Percentiles rank a stretch among this genome's conserved stretches.
phyloP scores from a whole-genome alignment of 768 basidiomycete species.

The Terana coerulea region DNA sequence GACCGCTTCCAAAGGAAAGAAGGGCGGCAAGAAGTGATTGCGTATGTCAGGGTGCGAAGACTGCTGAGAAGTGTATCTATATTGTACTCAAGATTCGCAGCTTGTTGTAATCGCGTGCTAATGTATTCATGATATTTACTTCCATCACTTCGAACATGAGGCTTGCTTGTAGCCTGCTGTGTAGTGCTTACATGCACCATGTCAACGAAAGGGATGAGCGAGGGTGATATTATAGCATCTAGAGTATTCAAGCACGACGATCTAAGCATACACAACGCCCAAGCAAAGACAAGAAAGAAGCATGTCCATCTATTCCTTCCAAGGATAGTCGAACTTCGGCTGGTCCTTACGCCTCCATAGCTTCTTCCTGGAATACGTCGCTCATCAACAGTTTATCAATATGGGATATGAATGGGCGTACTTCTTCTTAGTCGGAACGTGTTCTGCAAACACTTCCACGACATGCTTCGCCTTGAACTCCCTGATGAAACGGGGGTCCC shows the following conservation, averaged over 20 bases:
- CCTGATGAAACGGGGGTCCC: constrained; percentile 96
- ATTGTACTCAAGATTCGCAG: not conserved
- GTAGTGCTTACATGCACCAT: too few species aligned
- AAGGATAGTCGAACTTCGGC: constrained; percentile 85
- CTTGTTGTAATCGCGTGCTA: not conserved
- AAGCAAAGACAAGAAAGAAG: too few species aligned
- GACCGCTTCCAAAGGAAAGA: constrained; percentile 28
- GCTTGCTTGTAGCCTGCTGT: too few species aligned
- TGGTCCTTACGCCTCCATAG: constrained; percentile 88
- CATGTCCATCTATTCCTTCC: constrained; percentile 59
- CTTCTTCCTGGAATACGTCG: constrained; percentile 74
- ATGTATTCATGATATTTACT: too few species aligned
- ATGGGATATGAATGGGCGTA: constrained; percentile 42
- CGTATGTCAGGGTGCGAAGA: not conserved
- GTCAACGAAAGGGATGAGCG: too few species aligned
- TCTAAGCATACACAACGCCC: too few species aligned
- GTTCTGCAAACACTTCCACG: constrained; percentile 82
- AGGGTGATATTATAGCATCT: too few species aligned
- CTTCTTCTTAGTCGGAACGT: constrained; percentile 87
- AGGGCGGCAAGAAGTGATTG: constrained; percentile 32
- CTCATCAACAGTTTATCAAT: too few species aligned
- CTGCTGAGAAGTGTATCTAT: not conserved
- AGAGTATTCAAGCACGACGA: too few species aligned
- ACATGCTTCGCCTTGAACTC: constrained; percentile 86
- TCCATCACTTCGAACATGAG: too few species aligned